These are phyloP conservation scores for Podaxis sp. DNA, from an alignment of 768 basidiomycete species.

Conservation along the genomic window DNA sequence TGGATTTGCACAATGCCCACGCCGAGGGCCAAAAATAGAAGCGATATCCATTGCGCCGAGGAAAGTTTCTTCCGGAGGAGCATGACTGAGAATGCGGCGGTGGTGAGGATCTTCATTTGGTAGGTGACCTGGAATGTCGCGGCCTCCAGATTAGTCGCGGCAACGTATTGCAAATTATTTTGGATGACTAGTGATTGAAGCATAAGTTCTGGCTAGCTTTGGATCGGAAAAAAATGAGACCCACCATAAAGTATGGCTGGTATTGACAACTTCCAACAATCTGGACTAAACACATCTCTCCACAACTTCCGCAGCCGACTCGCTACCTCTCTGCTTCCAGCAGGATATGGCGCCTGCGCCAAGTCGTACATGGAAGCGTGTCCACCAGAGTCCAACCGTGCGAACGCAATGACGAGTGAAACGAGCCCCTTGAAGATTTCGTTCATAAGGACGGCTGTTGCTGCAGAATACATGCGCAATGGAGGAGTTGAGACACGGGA, in stretches of 20 bases:
- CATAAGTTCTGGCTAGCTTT: not conserved
- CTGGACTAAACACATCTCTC: constrained; percentile 75
- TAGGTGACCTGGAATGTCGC: constrained; percentile 97
- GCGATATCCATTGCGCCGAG: constrained; percentile 76
- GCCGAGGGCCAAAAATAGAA: constrained; percentile 82
- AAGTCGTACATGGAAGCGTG: constrained; percentile 21
- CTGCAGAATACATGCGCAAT: constrained; percentile 82
- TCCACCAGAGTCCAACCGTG: constrained; percentile 41
- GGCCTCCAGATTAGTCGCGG: constrained; percentile 88
- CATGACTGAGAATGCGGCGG: constrained; percentile 83
- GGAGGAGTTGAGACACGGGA: constrained; percentile 81
- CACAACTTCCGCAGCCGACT: constrained; percentile 42
- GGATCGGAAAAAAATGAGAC: not conserved
- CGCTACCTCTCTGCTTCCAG: constrained; percentile 3
- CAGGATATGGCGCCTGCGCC: constrained; percentile 26
- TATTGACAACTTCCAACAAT: constrained; percentile 97
- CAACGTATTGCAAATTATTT: constrained; percentile 94
- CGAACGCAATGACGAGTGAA: constrained; percentile 80
- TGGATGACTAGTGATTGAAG: constrained; percentile 54
- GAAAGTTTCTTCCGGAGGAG: constrained; percentile 74
- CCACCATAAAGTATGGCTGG: constrained; percentile 90
- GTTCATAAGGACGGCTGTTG: constrained; percentile 89
- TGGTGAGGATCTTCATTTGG: constrained; percentile 97
- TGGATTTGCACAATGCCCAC: constrained; percentile 90
- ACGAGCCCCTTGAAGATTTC: constrained; percentile 91